These are phyloP conservation scores for Cyclotella choctawhatcheeana DNA, from an alignment of 108 stramenopile genomes.

Conservation along the genomic window DNA sequence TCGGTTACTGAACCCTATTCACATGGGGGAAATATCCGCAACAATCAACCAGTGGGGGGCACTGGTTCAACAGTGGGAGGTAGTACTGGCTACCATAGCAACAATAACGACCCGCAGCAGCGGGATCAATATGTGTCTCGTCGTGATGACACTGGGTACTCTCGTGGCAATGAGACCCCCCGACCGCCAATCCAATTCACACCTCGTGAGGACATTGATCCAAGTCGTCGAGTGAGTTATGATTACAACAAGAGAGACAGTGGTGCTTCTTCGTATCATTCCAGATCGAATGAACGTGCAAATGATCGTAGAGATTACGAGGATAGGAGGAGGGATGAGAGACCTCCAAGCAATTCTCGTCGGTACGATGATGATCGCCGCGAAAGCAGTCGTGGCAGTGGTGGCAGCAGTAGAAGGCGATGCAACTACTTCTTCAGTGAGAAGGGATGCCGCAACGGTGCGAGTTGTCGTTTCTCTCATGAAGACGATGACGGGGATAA, in stretches of 20 bases:
- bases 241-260: not conserved
- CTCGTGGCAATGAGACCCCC: too few relatives aligned
- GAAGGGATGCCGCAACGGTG: slow-evolving; percentile 1
- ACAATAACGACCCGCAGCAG: not conserved
- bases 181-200: too few relatives aligned
- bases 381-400: slow-evolving; percentile 3
- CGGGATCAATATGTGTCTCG: not conserved
- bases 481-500: not conserved
- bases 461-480: slow-evolving; percentile 4
- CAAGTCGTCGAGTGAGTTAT: too few relatives aligned
- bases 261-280: not conserved
- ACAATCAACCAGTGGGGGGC: slow-evolving; percentile 6
- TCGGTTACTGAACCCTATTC: slow-evolving; percentile 8
- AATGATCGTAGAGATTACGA: slow-evolving; percentile 15
- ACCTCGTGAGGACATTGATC: too few relatives aligned
- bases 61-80: too few relatives aligned
- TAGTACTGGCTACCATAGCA: not conserved
- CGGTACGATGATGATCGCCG: not conserved
- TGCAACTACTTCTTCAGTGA: slow-evolving; percentile 5
- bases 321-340: not conserved
- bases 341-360: too few relatives aligned
- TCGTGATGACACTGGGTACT: too few relatives aligned
- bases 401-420: not conserved
- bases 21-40: slow-evolving; percentile 15
- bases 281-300: not conserved